Base-by-base conservation (phyloP, 2,329 filamentous ascomycete genomes). In the Fusarium transvaalense region DNA sequence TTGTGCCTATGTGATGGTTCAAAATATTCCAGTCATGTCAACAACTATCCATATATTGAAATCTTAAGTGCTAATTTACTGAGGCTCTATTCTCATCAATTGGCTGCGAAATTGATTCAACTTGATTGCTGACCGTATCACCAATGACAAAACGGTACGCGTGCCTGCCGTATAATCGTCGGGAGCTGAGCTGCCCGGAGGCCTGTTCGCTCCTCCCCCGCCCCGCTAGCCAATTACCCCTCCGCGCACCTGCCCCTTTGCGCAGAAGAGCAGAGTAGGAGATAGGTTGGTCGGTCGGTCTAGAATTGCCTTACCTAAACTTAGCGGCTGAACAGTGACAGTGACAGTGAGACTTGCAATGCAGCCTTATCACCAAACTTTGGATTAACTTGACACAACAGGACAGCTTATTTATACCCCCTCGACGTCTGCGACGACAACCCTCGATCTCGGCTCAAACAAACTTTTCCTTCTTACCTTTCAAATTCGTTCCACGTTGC, bases 301-400 rank as follows among this genome's bases (percentile, higher is more conserved):
- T 70, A 67, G 62, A 68, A 70, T 64, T 45, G 65, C 53, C 59
- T 64, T 45, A 64, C 61, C 59, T 65, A 64, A 65, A 64, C 61
- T 51, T 64, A 64, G 61, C 25, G 56, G 42, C 56, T 56, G 48
- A 31, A 41, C 41, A 56, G 61, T 51, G 47, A 32, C 35, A 66
- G 61, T 61, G 55, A 65, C 62, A 66, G 63, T 66, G 51, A 66
- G 63, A 66, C 52, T 66, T 51, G 34, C 51, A 52, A 56, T 69
- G 71, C 73, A 75, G 73, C 73, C 73, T 75, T 73, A 74, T 68
- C 73, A 73, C 69, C 56, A 74, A 72, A 53, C 60, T 60, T 61
- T 56, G 54, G 21, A 57, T 50, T 35, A 51, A 29, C n/a, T 29
- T 15, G n/a, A 51, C 47, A 27, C 55, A 53, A 55, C 45, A 50